Evolutionary conservation across 805 yeast genomes (phyloP), one percentile per base, ranked within the genome.

Genomic region (Lachancea meyersii): DNA sequence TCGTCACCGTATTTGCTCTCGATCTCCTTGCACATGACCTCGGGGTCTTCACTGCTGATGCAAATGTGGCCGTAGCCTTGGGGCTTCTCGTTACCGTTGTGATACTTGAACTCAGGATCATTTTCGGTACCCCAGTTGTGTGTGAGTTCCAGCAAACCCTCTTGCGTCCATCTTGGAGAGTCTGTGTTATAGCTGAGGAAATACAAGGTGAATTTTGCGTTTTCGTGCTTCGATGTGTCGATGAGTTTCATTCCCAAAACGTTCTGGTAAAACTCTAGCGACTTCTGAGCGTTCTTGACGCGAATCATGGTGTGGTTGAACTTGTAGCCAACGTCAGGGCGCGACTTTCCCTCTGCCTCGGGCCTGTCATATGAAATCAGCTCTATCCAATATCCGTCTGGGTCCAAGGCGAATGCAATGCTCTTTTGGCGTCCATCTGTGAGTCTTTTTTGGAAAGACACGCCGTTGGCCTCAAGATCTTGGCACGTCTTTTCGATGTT

Each of bases 341-440:
- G 38, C 5, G 35, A 33, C 18, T 51, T 26, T 26, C 13, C 55
- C 8, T 40, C 46, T 8, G 48, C 48, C n/a, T 14, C 39, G 8
- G 38, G 30, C 31, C 52, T 48, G 16, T 67, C 71, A 53, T 77
- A 80, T 56, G 79, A 79, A 52, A 91, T 76, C 57, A 91, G 68
- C 71, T 91, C 98, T 55, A 91, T 76, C 98, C 98, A 91, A 69
- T 93, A 93, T 54, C 93, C 93, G 65, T 91, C 91, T 5, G 97
- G 97, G 58, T 93, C 98, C 53, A 89, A 75, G 5, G 82, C 95
- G 65, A 91, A 93, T 0, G 97, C 97, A 68, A 93, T 89, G 63
- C 87, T 75, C 64, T 80, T 81, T 67, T 86, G 96, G 65, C 96
- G 80, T 28, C 98, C 98, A 60, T 91, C 97, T 30, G 77, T 64